Percentiles rank a stretch among this genome's conserved stretches.
Evolutionary conservation across 805 yeast species (phyloP).

Genomic region (Candida suzukii): DNA sequence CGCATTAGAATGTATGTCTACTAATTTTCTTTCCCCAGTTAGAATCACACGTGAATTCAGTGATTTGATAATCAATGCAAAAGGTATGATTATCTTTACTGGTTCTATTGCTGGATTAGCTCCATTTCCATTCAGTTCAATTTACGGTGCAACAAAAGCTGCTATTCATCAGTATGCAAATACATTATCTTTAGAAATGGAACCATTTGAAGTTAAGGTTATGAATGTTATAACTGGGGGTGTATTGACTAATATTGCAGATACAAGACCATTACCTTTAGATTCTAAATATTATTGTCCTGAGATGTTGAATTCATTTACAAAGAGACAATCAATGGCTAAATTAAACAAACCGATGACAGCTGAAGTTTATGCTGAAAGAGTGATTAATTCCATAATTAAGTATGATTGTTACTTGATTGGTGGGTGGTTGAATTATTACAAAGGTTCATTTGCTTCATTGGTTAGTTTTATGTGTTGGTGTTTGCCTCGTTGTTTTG

Average conservation of each 20-base stretch:
- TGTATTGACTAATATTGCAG: slow-evolving; percentile 64
- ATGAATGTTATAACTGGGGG: slow-evolving; percentile 71
- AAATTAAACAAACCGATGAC: slow-evolving; percentile 50
- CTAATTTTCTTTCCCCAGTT: slow-evolving; percentile 66
- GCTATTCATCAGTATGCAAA: slow-evolving; percentile 71
- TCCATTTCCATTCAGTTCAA: slow-evolving; percentile 65
- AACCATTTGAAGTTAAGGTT: slow-evolving; percentile 66
- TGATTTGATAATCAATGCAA: slow-evolving; percentile 49
- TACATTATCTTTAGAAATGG: slow-evolving; percentile 56
- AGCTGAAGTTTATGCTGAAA: slow-evolving; percentile 49
- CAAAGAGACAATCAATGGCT: slow-evolving; percentile 52
- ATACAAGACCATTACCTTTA: slow-evolving; percentile 51
- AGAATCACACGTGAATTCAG: slow-evolving; percentile 52
- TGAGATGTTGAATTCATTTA: slow-evolving; percentile 43
- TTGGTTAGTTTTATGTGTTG: slow-evolving; percentile 26
- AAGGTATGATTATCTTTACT: slow-evolving; percentile 62
- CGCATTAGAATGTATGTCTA: slow-evolving; percentile 45
- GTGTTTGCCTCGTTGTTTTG: slow-evolving; percentile 39
- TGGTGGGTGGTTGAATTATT: slow-evolving; percentile 34
- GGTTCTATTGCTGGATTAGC: slow-evolving; percentile 63
- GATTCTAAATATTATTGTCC: slow-evolving; percentile 45
- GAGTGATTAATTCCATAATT: slow-evolving; percentile 44
- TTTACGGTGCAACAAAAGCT: slow-evolving; percentile 65
- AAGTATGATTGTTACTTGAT: neutral
- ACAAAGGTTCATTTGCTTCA: slow-evolving; percentile 43